phyloP scores from a whole-genome alignment of 208 protist species.

The Trichomonas tenax region DNA sequence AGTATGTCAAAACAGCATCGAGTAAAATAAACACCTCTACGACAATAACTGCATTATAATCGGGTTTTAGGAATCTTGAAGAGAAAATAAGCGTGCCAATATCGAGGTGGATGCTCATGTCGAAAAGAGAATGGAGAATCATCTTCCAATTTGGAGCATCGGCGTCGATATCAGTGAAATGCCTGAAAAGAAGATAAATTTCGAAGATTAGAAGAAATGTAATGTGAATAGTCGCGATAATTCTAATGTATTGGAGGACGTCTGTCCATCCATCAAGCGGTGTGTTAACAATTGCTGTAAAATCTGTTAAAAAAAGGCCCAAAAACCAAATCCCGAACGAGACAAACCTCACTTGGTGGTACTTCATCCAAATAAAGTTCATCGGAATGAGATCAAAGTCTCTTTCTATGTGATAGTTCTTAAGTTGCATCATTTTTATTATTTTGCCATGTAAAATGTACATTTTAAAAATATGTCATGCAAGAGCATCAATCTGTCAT shows the following conservation, averaged over 20 bases:
- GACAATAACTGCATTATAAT: background rate
- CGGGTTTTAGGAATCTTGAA: background rate
- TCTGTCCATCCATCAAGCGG: background rate
- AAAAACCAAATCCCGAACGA: slow-evolving; percentile 6
- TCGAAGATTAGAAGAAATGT: background rate
- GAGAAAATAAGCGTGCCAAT: background rate
- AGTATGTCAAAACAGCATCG: background rate
- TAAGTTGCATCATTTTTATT: too few species aligned
- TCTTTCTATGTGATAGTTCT: background rate
- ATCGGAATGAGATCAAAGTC: background rate
- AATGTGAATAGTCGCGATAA: background rate
- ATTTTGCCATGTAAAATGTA: too few species aligned
- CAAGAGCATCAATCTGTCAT: too few species aligned
- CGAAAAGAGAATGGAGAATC: background rate
- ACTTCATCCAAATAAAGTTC: background rate
- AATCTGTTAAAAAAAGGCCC: slow-evolving; percentile 15
- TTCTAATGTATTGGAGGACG: background rate
- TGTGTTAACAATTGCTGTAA: background rate
- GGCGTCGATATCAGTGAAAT: background rate
- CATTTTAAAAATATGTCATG: too few species aligned
- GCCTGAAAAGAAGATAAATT: background rate
- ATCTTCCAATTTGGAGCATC: background rate
- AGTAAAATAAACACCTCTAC: background rate
- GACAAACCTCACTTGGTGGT: background rate
- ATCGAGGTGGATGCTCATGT: background rate